Evolutionary conservation across 177 flowering plant species (phyloP).

Genomic region (Vitis hybrid): DNA sequence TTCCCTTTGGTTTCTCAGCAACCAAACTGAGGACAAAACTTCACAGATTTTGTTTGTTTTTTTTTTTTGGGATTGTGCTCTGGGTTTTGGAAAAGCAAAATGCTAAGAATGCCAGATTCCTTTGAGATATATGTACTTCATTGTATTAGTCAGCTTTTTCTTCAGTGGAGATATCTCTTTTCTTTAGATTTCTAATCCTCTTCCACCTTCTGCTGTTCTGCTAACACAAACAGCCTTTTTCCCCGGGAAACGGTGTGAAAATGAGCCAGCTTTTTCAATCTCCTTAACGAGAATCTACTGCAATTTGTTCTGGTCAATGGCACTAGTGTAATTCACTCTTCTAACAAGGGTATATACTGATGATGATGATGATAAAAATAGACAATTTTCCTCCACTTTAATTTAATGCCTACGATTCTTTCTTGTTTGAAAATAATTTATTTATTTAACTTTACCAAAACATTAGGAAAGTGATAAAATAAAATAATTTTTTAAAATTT

Average conservation of each 20-base stretch:
- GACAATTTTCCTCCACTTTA: background rate
- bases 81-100: background rate
- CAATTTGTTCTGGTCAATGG: background rate
- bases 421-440: background rate
- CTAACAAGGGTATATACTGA: background rate
- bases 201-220: background rate
- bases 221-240: background rate
- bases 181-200: background rate
- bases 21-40: too few relatives aligned
- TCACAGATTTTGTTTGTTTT: too few relatives aligned
- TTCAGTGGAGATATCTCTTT: background rate
- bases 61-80: too few relatives aligned
- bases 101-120: background rate
- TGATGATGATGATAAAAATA: background rate
- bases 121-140: background rate
- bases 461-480: background rate
- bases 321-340: background rate
- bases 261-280: background rate
- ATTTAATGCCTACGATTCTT: background rate
- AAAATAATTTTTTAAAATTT: background rate
- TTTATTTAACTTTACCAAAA: background rate
- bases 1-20: too few relatives aligned
- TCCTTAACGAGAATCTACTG: background rate
- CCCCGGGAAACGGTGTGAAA: background rate
- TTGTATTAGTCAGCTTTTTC: background rate